Base-by-base conservation (phyloP, 2,329 filamentous ascomycete genomes). In the Pseudocercospora musae region DNA sequence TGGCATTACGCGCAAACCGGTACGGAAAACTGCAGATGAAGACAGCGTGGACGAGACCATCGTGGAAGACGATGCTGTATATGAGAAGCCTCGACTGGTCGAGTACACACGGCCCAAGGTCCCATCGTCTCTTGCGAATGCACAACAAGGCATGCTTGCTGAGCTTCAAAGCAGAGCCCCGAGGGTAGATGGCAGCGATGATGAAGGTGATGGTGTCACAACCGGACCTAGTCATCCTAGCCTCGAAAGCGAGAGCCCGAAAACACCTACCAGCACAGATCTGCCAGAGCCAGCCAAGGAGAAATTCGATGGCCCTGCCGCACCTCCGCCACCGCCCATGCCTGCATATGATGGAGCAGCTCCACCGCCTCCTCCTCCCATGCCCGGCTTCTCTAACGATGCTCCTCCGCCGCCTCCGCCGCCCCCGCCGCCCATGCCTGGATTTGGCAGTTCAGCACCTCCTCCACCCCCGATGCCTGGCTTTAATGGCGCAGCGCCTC, bases 1-100 rank as follows among this genome's bases (percentile, higher is more conserved):
- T 62, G 75, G 73, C 13, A 73, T 80, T 31, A 63, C 69, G 59
- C 67, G 74, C 42, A 75, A 76, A 66, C 72, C 74, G 18, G 63
- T 77, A 8, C 64, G 71, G 71, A 62, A 59, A 21, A 20, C 62
- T 27, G 20, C 50, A 13, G 76, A 79, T 59, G 59, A 66, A 31
- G 74, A 75, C 55, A 72, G 75, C 29, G 77, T 77, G n/a, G 62
- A 65, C n/a, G 64, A 68, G 9, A 73, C 76, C 42, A 72, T 73
- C 31, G 81, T 81, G 20, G 83, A 85, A 53, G 87, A 89, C 40
- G 86, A 83, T 27, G 81, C 88, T 44, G 77, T 94, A 23, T 90
- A 88, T 66, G 91, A 93, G 78, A 94, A 88, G 77, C 90, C 93
- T 42, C 85, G 88, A 59, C 79, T 96, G 55, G 85, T 96, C 61